phyloP scores from a whole-genome alignment of 2,329 filamentous ascomycete species.

The Botrytis elliptica region DNA sequence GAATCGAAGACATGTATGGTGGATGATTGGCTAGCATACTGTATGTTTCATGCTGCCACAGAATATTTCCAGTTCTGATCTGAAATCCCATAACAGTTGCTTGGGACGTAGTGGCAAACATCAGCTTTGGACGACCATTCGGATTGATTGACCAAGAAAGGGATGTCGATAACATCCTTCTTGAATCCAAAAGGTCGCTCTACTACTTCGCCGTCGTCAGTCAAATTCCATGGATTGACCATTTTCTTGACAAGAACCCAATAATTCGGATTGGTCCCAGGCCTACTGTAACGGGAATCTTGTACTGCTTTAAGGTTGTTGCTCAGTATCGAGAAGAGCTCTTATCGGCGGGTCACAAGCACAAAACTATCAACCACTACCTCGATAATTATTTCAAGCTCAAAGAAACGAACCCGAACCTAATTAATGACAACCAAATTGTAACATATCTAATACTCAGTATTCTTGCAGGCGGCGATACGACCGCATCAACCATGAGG shows the following conservation, averaged over 20 bases:
- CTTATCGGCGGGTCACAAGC: neutral
- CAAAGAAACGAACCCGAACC: neutral
- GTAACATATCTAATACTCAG: slow-evolving; percentile 6
- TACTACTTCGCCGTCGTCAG: slow-evolving; percentile 8
- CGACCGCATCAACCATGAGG: neutral
- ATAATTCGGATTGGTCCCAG: neutral
- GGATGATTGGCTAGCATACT: slow-evolving; percentile 13
- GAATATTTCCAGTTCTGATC: neutral
- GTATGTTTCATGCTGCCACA: neutral
- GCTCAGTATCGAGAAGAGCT: slow-evolving; percentile 1
- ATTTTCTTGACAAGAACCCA: slow-evolving; percentile 4
- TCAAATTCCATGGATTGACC: slow-evolving; percentile 15
- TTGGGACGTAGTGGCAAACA: neutral
- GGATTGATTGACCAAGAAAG: slow-evolving; percentile 8
- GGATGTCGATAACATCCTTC: slow-evolving; percentile 3
- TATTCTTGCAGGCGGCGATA: neutral
- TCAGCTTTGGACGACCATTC: slow-evolving; percentile 12
- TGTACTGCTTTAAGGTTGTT: neutral
- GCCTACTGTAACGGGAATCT: neutral
- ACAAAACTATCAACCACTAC: neutral
- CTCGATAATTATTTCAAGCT: slow-evolving; percentile 2
- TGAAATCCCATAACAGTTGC: neutral
- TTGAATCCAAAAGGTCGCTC: neutral
- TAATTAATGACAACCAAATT: neutral
- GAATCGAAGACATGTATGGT: neutral